Evolutionary conservation across 2,329 filamentous ascomycete genomes (phyloP).

Genomic region (Venturia pyrina): DNA sequence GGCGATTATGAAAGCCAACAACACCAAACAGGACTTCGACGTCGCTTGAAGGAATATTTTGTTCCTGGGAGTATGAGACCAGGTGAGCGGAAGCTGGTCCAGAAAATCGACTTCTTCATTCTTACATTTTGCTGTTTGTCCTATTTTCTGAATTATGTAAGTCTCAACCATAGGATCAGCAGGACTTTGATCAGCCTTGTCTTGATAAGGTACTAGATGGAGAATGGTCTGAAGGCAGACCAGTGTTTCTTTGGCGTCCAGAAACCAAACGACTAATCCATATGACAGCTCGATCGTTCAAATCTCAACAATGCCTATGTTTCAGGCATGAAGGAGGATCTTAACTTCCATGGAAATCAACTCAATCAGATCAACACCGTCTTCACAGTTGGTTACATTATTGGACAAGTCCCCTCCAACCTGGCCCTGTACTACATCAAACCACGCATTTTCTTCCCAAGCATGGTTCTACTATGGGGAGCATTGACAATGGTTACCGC

Average conservation of each 20-base stretch:
- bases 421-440: slow-evolving; percentile 19
- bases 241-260: no score
- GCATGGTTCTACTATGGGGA: neutral
- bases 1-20: neutral
- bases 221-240: no score
- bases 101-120: slow-evolving; percentile 56
- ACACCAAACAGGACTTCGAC: neutral
- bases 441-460: slow-evolving; percentile 13
- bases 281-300: slow-evolving; percentile 8
- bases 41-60: slow-evolving; percentile 1
- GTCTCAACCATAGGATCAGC: neutral
- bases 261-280: neutral
- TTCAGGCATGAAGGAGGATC: slow-evolving; percentile 23
- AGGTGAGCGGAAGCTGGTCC: slow-evolving; percentile 38
- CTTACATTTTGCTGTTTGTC: slow-evolving; percentile 52
- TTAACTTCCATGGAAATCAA: slow-evolving; percentile 22
- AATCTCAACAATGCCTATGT: slow-evolving; percentile 24
- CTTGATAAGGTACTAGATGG: no score
- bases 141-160: slow-evolving; percentile 25
- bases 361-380: slow-evolving; percentile 22
- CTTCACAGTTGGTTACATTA: slow-evolving; percentile 23
- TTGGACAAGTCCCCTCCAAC: slow-evolving; percentile 22
- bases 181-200: no score
- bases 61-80: slow-evolving; percentile 13
- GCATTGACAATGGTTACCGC: neutral